Conservation (phyloP, 208 protist species). For the Acanthamoeba quina region DNA sequence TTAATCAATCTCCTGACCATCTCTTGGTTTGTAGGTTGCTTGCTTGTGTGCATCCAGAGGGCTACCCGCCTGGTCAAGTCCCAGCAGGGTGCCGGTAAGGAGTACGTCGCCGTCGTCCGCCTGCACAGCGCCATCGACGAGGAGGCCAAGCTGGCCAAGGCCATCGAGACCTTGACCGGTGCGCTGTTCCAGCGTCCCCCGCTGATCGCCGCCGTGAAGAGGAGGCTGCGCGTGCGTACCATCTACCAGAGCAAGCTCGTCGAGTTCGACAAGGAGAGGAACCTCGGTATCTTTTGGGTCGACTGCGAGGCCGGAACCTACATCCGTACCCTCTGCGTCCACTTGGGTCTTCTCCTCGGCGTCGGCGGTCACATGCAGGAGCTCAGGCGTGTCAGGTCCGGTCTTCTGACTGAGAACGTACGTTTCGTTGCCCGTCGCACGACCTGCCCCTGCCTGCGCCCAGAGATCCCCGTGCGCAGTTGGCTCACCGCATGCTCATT, state of each 20-base stretch:
- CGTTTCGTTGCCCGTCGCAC: no score
- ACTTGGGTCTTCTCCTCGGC: conserved; percentile 99
- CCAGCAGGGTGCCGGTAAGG: conserved; percentile 99
- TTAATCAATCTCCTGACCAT: neutral
- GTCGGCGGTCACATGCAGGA: conserved; percentile 99
- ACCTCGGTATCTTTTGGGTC: conserved; percentile 98
- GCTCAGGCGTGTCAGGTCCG: conserved; percentile 98
- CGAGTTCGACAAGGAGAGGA: conserved; percentile 98
- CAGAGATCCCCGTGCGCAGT: neutral
- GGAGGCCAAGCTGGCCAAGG: conserved; percentile 88
- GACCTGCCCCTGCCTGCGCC: no score
- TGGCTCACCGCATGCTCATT: neutral
- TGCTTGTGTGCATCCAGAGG: conserved; percentile 99
- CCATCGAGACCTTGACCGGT: conserved; percentile 98
- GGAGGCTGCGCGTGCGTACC: conserved; percentile 98
- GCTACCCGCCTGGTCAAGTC: conserved; percentile 99
- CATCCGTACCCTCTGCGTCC: conserved; percentile 99
- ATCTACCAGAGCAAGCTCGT: conserved; percentile 99
- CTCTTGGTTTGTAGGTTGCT: conserved; percentile 89
- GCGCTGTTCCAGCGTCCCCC: conserved; percentile 99
- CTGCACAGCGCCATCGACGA: conserved; percentile 96
- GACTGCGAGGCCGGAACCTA: conserved; percentile 99
- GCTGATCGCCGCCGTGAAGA: conserved; percentile 98
- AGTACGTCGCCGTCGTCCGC: conserved; percentile 98
- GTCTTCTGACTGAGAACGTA: conserved; percentile 94